phyloP scores from a whole-genome alignment of 495 filamentous ascomycete species.

The Neurospora sp. region DNA sequence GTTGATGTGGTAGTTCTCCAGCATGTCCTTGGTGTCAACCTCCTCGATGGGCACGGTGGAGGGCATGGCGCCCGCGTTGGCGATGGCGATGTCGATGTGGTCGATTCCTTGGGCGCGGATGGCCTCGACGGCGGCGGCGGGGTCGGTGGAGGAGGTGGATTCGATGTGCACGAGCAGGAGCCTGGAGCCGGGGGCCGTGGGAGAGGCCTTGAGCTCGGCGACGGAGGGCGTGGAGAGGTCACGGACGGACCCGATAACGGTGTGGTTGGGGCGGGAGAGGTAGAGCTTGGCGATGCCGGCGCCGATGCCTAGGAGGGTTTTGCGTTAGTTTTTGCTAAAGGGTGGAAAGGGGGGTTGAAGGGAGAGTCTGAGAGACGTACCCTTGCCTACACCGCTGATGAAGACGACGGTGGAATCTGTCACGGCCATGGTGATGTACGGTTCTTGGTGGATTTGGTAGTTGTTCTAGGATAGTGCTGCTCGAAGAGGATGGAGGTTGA shows the following conservation, averaged over 20 bases:
- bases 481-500: neutral
- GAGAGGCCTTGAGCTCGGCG: constrained; percentile 6
- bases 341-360: neutral
- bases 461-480: neutral
- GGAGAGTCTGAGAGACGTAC: neutral
- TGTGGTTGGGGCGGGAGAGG: constrained; percentile 17
- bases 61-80: constrained; percentile 14
- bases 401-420: constrained; percentile 6
- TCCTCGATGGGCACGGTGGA: constrained; percentile 6
- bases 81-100: constrained; percentile 15
- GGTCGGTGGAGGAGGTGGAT: constrained; percentile 4
- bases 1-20: constrained; percentile 7
- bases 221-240: constrained; percentile 4
- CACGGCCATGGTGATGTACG: neutral
- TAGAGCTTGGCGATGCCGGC: constrained; percentile 9
- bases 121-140: constrained; percentile 2
- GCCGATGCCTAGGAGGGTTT: constrained; percentile 11
- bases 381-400: constrained; percentile 10
- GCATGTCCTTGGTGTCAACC: constrained; percentile 3
- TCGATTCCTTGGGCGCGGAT: constrained; percentile 3
- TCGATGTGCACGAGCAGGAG: constrained; percentile 15
- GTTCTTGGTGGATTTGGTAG: neutral
- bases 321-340: neutral
- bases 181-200: constrained; percentile 5
- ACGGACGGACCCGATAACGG: constrained; percentile 19